Conservation (phyloP, 148 eudicot genomes). For the Amaranthus hypochondriacus region DNA sequence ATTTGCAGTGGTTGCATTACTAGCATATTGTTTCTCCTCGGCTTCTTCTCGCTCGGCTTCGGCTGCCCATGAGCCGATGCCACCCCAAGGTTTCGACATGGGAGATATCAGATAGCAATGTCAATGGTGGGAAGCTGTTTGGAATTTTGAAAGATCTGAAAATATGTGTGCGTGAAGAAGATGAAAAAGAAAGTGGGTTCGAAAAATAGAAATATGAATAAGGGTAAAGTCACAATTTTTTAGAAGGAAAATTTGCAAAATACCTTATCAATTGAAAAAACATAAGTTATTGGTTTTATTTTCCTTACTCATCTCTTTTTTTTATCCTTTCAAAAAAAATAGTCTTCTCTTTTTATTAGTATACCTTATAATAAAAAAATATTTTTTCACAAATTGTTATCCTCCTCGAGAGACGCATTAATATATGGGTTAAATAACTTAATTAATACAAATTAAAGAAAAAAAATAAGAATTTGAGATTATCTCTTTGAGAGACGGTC, state of each 20-base stretch:
- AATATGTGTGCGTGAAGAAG: neutral
- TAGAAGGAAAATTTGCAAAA: neutral
- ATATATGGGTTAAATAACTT: no score
- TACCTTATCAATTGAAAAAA: no score
- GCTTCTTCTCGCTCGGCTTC: conserved; percentile 70
- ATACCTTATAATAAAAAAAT: no score
- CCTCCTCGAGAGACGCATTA: no score
- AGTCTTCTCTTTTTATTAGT: no score
- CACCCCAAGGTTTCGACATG: conserved; percentile 69
- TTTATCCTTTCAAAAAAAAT: no score
- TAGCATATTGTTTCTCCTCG: conserved; percentile 43
- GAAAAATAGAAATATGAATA: neutral
- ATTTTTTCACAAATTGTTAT: no score
- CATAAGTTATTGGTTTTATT: no score
- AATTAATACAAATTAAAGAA: no score
- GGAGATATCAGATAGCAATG: neutral
- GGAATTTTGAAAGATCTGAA: conserved; percentile 10
- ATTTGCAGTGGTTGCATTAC: conserved; percentile 11
- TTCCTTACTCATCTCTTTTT: no score
- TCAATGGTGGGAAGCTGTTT: neutral
- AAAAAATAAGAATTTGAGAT: no score
- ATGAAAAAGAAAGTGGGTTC: neutral
- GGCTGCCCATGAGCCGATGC: conserved; percentile 74
- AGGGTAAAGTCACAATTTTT: neutral
- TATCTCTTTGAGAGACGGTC: no score